Conservation (phyloP, 345 rosid species). For the Rubroshorea leprosula region DNA sequence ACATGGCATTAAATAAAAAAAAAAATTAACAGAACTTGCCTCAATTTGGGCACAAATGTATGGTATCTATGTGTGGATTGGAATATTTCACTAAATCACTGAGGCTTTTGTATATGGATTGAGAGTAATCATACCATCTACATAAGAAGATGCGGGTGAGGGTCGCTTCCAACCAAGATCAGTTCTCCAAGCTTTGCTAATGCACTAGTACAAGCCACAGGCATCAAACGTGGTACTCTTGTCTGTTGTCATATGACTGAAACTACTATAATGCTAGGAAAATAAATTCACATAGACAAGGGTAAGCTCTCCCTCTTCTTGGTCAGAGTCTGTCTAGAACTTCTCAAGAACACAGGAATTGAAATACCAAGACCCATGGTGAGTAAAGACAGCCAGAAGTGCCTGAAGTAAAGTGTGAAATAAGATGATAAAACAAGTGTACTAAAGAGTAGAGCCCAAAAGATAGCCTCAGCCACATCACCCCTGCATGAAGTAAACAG, state of each 20-base stretch:
- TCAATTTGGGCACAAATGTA: too few species aligned
- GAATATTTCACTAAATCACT: constrained; percentile 7
- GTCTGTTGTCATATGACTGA: not conserved
- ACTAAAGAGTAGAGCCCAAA: constrained; percentile 33
- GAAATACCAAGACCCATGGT: constrained; percentile 25
- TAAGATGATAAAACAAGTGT: constrained; percentile 32
- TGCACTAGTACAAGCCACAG: constrained; percentile 3
- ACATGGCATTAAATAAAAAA: too few species aligned
- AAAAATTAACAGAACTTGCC: too few species aligned
- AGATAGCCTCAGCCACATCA: constrained; percentile 40
- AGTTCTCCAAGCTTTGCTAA: constrained; percentile 4
- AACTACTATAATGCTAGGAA: constrained; percentile 2
- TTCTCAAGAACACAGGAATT: constrained; percentile 33
- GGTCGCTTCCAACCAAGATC: constrained; percentile 11
- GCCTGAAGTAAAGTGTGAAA: constrained; percentile 21
- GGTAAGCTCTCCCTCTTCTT: constrained; percentile 47
- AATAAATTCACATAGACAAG: constrained; percentile 35
- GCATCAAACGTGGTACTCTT: not conserved
- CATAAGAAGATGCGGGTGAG: not conserved
- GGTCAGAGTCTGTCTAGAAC: constrained; percentile 32
- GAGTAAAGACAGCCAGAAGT: constrained; percentile 31
- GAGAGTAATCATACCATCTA: constrained; percentile 22
- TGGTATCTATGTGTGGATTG: too few species aligned
- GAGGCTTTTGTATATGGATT: constrained; percentile 14
- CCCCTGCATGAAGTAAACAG: constrained; percentile 30